Base-by-base conservation (phyloP, 2,329 filamentous ascomycete genomes). In the Dichotomopilus funicola region DNA sequence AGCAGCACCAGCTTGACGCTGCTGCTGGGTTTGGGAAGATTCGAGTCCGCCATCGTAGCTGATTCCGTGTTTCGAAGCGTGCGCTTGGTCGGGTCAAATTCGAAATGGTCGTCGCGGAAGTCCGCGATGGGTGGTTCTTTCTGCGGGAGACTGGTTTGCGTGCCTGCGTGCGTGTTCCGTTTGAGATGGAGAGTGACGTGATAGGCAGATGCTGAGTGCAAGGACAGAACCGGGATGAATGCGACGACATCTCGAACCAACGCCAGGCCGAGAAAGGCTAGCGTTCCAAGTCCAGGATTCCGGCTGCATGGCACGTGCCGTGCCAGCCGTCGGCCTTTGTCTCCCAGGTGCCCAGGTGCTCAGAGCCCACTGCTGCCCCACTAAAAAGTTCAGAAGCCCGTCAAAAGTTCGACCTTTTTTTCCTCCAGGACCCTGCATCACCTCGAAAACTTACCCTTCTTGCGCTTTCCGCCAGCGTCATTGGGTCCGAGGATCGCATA, bases 1-100 rank as follows among this genome's bases (percentile, higher is more conserved):
- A 99, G 86, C 70, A 99, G 83, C 63, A 99, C 94, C 65, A 99
- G 87, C 86, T 99, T 99, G 72, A 99, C 94, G 78, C 94, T 99
- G 85, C 91, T 97, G 80, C 91, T 97, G 61, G 94, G 94, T 78
- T 97, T 99, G 59, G 90, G 88, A 66, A 85, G 79, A 70, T 82
- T 83, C 70, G 83, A 77, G 71, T 91, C 88, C 69, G 87, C 83
- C 88, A 91, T 92, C 54, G 63, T 64, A 47, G 19, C 33, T 50
- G 49, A 36, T n/a, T 12, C 8, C 43, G 49, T 44, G n/a, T 38
- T 33, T 33, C 12, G 19, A 12, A 38, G 6, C 35, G 19, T 27
- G 19, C 19, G 19, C 19, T 27, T 27, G 19, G 19, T 27, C 19
- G 19, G 19, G 19, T 27, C 19, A 27, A 27, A 27, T 27, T 27